Evolutionary conservation across 495 filamentous ascomycete genomes (phyloP).

Genomic region (Annulohypoxylon bovei): DNA sequence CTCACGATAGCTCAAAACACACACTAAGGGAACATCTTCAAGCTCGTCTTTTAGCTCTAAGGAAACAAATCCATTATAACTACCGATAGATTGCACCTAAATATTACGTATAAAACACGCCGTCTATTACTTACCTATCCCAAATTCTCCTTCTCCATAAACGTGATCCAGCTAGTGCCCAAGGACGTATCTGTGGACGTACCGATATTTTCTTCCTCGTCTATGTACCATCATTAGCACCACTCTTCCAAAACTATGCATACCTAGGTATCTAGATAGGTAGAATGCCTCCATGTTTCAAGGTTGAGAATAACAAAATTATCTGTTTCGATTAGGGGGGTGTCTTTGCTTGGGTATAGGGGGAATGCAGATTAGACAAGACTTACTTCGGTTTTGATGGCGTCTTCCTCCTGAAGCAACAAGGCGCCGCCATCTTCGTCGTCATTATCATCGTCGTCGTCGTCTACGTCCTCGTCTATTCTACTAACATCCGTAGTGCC

Average conservation of each 20-base stretch:
- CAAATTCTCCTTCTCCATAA: neutral
- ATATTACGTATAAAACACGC: neutral
- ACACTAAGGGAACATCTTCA: neutral
- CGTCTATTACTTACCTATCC: neutral
- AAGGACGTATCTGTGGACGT: neutral
- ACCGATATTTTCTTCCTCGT: neutral
- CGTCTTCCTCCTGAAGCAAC: neutral
- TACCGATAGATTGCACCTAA: neutral
- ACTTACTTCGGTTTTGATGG: conserved; percentile 1
- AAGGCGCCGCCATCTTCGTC: neutral
- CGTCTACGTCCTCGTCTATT: neutral
- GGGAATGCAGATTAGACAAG: neutral
- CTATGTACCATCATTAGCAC: neutral
- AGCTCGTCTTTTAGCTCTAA: neutral
- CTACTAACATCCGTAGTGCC: neutral
- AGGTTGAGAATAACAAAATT: neutral
- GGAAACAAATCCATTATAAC: neutral
- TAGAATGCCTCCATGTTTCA: neutral
- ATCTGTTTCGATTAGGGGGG: neutral
- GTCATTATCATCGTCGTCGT: neutral
- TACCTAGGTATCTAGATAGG: too few relatives aligned
- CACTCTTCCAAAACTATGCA: neutral
- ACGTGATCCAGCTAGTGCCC: neutral
- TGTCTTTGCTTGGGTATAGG: neutral
- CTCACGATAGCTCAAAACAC: neutral